These are phyloP conservation scores for Mallotus japonicus DNA, from an alignment of 441 rosid species.

Conservation along the genomic window DNA sequence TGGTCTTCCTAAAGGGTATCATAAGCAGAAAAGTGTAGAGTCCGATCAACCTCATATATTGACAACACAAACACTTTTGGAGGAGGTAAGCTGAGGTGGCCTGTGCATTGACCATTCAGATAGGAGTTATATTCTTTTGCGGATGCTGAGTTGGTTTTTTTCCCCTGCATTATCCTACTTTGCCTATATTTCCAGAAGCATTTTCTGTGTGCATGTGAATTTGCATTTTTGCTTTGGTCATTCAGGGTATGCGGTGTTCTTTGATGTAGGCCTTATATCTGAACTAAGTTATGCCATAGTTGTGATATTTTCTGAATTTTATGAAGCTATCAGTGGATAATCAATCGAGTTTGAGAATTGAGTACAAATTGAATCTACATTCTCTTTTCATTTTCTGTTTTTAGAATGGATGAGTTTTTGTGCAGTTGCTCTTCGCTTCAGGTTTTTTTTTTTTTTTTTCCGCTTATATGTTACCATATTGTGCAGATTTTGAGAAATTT, in stretches of 20 bases:
- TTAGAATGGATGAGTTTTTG: too few relatives aligned
- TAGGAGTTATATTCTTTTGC: background rate
- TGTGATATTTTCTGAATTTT: background rate
- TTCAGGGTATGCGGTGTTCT: too few relatives aligned
- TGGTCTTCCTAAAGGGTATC: slow-evolving; percentile 59
- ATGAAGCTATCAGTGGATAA: background rate
- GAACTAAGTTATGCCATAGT: background rate
- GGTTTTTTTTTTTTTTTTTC: background rate
- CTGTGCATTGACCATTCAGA: background rate
- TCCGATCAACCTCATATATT: slow-evolving; percentile 55
- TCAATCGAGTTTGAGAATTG: background rate
- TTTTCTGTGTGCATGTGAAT: background rate
- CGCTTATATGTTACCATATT: background rate
- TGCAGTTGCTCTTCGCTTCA: background rate
- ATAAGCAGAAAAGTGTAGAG: slow-evolving; percentile 55
- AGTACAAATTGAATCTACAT: background rate
- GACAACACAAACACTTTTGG: slow-evolving; percentile 48
- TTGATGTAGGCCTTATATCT: background rate
- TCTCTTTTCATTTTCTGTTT: background rate
- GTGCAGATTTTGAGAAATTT: slow-evolving; percentile 52
- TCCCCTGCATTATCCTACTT: too few relatives aligned
- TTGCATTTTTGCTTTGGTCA: too few relatives aligned
- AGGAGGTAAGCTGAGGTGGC: slow-evolving; percentile 35
- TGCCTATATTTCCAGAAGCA: too few relatives aligned
- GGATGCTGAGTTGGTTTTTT: too few relatives aligned